These are phyloP conservation scores for Fagopyrum homotropicum DNA, from an alignment of 148 eudicot species.

Conservation along the genomic window DNA sequence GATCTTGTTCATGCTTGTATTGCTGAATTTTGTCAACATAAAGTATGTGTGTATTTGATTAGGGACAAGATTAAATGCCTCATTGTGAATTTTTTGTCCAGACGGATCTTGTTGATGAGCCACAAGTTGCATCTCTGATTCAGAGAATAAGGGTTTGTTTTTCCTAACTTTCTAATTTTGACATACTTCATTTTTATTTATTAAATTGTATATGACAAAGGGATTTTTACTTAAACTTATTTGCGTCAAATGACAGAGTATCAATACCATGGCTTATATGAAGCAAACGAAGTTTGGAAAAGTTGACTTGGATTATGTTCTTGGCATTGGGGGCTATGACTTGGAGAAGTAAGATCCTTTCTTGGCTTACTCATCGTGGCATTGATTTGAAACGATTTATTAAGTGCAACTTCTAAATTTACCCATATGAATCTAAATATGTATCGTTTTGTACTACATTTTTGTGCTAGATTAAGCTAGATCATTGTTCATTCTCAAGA, in stretches of 20 bases:
- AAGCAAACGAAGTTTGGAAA: conserved; percentile 71
- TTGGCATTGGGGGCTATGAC: conserved; percentile 97
- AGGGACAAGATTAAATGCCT: not conserved
- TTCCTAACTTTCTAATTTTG: not conserved
- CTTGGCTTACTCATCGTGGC: not conserved
- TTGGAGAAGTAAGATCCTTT: conserved; percentile 62
- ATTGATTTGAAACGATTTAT: not conserved
- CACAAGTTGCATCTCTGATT: conserved; percentile 50
- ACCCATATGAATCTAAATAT: not conserved
- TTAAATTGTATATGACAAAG: not conserved
- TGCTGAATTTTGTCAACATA: not conserved
- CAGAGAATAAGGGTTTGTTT: conserved; percentile 71
- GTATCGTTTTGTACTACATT: not conserved
- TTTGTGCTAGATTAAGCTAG: not conserved
- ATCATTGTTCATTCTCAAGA: not conserved
- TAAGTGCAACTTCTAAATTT: not conserved
- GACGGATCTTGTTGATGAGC: conserved; percentile 90
- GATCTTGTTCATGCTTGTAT: not conserved
- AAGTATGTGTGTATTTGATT: not conserved
- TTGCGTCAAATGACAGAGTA: conserved; percentile 42
- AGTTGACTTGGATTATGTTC: conserved; percentile 92
- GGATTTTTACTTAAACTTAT: not conserved
- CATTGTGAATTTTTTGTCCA: conserved; percentile 21
- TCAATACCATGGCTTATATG: conserved; percentile 76
- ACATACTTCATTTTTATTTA: not conserved